Percentiles rank a stretch among this genome's conserved stretches.
These are phyloP conservation scores for Phytophthora macrochlamydospora DNA, from an alignment of 352 stramenopile species.

Conservation along the genomic window DNA sequence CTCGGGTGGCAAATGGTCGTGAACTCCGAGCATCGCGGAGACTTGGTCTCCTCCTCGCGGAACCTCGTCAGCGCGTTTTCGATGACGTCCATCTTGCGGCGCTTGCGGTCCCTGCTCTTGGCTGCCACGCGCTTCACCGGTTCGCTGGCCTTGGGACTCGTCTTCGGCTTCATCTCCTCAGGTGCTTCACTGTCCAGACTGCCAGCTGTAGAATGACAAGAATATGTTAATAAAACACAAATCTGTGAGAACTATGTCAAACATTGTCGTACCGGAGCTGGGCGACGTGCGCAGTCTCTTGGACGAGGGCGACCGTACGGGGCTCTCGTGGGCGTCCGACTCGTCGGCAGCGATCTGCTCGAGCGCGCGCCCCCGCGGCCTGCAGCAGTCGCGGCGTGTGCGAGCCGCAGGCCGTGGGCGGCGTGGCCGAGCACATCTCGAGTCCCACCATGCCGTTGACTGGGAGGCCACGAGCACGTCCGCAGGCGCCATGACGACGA, in stretches of 20 bases:
- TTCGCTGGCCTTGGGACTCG: slow-evolving; percentile 28
- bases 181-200: slow-evolving; percentile 25
- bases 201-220: slow-evolving; percentile 13
- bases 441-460: slow-evolving; percentile 37
- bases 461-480: slow-evolving; percentile 36
- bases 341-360: slow-evolving; percentile 54
- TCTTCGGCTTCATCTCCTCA: slow-evolving; percentile 14
- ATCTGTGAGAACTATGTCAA: not conserved
- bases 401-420: slow-evolving; percentile 31
- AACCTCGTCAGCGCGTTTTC: slow-evolving; percentile 67
- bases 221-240: too few species aligned
- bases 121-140: slow-evolving; percentile 50
- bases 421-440: slow-evolving; percentile 45
- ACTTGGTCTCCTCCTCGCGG: slow-evolving; percentile 35
- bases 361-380: slow-evolving; percentile 48
- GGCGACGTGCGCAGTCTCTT: slow-evolving; percentile 23
- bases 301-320: not conserved
- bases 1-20: slow-evolving; percentile 44
- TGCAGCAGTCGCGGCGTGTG: slow-evolving; percentile 47
- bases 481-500: slow-evolving; percentile 25
- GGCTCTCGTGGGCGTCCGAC: slow-evolving; percentile 11
- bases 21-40: slow-evolving; percentile 52
- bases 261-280: slow-evolving; percentile 23
- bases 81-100: slow-evolving; percentile 65
- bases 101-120: slow-evolving; percentile 60